Evolutionary conservation across 352 stramenopile species (phyloP).

Genomic region (Sclerospora graminicola): DNA sequence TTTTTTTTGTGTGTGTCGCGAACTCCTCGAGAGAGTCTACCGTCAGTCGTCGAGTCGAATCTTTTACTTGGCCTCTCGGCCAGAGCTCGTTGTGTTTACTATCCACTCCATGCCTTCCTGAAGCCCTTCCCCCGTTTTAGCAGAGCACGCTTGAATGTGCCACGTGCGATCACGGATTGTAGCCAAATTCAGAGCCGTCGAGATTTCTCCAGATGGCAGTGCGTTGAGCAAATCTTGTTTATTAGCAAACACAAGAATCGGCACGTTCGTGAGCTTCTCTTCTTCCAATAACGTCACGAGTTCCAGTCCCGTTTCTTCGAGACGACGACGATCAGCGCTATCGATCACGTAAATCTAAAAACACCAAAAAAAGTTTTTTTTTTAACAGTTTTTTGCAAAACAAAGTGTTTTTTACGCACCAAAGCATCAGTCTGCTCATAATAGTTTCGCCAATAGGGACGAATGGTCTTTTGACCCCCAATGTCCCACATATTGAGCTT

Average conservation of each 20-base stretch:
- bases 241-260: slow-evolving; percentile 93
- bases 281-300: slow-evolving; percentile 76
- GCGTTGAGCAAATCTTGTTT: slow-evolving; percentile 94
- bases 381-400: no score
- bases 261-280: slow-evolving; percentile 89
- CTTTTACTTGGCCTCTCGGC: slow-evolving; percentile 67
- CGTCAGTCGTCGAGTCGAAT: no score
- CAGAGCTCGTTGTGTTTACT: slow-evolving; percentile 71
- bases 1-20: no score
- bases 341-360: no score
- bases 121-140: slow-evolving; percentile 84
- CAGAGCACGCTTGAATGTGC: slow-evolving; percentile 87
- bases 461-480: slow-evolving; percentile 97
- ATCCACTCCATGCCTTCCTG: slow-evolving; percentile 86
- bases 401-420: no score
- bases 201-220: slow-evolving; percentile 83
- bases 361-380: no score
- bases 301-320: no score
- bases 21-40: no score
- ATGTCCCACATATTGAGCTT: slow-evolving; percentile 99
- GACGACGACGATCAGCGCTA: no score
- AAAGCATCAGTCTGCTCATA: no score
- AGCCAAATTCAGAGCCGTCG: slow-evolving; percentile 83
- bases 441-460: slow-evolving; percentile 97
- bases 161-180: slow-evolving; percentile 84